Evolutionary conservation across 202 grass and related monocot species (phyloP), one percentile per base, ranked within the genome.

Genomic region (Setaria viridis): DNA sequence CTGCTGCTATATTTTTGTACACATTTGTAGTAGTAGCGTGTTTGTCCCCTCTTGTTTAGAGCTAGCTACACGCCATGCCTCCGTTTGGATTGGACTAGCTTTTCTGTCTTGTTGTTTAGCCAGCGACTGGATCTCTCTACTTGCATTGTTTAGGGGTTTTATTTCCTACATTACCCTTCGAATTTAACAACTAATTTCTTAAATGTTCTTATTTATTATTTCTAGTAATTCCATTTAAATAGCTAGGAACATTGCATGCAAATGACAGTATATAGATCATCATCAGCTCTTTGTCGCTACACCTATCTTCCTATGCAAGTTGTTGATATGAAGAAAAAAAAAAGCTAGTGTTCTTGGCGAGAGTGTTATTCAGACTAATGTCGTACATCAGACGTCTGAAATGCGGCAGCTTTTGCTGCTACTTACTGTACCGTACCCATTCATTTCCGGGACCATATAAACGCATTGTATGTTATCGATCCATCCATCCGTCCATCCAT

Each of bases 31-130:
- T 63, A 75, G 19, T 42, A 47, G 20, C 67, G 1, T 84, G 17
- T 32, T 45, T 82, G 78, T 72, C 58, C 43, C 48, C 47, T 82
- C 67, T 71, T 78, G 83, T 85, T 82, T 72, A 86, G 64, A 72
- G 35, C 25, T 25, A 25, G 25, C 20, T 33, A 67, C 43, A 42
- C 12, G 17, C 3, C 47, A 57, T 10, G 46, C 12, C 12, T 54
- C 11, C 1, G 11, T 69, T 53, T 15, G 39, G 16, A 81, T 42
- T 33, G 54, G 33, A 55, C 62, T 17, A 56, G 64, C 78, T 50
- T 80, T 56, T 80, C 63, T 80, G 11, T 7, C 0, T 55, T 68
- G 78, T 80, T 34, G 48, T 3, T 5, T 81, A 56, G 63, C 64
- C 19, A 67, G 7, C 48, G 13, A 4, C 48, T 50, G 12, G 11